A percentile compares a stretch with the other conserved stretches of the same genome.
Evolutionary conservation across 345 rosid species (phyloP).

Genomic region (Theobroma cacao): DNA sequence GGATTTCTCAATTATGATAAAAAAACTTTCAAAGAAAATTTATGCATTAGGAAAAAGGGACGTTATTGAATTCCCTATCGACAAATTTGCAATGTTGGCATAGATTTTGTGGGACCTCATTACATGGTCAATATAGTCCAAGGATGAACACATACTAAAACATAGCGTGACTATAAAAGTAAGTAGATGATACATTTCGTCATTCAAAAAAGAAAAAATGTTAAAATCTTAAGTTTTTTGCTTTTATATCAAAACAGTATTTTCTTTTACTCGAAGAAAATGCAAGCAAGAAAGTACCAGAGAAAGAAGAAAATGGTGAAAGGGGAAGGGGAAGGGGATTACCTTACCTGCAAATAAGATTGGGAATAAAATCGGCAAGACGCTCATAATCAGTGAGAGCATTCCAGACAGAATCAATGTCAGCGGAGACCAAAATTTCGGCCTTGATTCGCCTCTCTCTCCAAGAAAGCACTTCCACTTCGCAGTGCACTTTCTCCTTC

Average conservation of each 20-base stretch:
- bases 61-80: too few relatives aligned
- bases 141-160: neutral
- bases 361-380: conserved; percentile 89
- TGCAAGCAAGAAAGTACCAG: neutral
- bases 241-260: too few relatives aligned
- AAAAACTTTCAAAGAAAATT: too few relatives aligned
- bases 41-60: too few relatives aligned
- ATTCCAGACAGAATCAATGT: conserved; percentile 72
- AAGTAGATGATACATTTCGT: neutral
- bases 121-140: neutral
- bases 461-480: conserved; percentile 90
- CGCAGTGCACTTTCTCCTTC: conserved; percentile 62
- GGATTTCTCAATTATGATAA: too few relatives aligned
- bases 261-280: neutral
- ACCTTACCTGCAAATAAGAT: conserved; percentile 72
- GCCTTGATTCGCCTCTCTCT: conserved; percentile 80
- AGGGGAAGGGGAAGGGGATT: neutral
- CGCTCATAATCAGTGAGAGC: conserved; percentile 93
- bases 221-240: too few relatives aligned
- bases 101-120: neutral
- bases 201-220: too few relatives aligned
- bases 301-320: neutral
- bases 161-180: neutral
- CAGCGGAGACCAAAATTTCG: conserved; percentile 57
- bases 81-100: neutral